Evolutionary conservation across 352 stramenopile species (phyloP).

Genomic region (Phytophthora aleatoria): DNA sequence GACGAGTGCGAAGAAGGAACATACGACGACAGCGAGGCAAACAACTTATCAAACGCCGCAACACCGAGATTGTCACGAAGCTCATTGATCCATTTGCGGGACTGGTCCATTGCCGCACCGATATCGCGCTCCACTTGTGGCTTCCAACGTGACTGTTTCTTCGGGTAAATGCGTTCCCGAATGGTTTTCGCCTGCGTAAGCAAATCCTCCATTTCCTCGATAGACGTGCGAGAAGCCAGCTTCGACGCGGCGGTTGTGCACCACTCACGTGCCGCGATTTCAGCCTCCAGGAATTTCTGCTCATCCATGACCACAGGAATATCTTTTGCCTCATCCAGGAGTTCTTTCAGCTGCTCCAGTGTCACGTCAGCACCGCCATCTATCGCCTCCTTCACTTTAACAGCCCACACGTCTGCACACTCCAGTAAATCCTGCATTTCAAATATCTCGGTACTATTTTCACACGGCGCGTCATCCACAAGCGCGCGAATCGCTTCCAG

Average conservation of each 20-base stretch:
- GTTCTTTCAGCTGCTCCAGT: constrained; percentile 73
- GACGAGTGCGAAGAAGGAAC: constrained; percentile 31
- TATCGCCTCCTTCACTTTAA: constrained; percentile 81
- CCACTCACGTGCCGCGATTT: constrained; percentile 84
- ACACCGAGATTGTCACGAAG: constrained; percentile 70
- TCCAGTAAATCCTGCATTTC: constrained; percentile 91
- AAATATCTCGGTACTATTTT: constrained; percentile 86
- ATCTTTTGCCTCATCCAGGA: constrained; percentile 78
- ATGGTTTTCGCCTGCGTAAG: constrained; percentile 72
- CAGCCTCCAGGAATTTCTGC: constrained; percentile 73
- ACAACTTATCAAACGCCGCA: constrained; percentile 67
- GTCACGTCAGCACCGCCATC: constrained; percentile 71
- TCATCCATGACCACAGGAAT: constrained; percentile 92
- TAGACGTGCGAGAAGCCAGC: constrained; percentile 58
- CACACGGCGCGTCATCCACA: constrained; percentile 85
- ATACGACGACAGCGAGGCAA: constrained; percentile 41
- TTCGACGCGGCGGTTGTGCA: constrained; percentile 57
- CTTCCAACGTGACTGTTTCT: constrained; percentile 85
- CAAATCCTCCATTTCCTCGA: constrained; percentile 69
- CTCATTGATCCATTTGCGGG: constrained; percentile 78
- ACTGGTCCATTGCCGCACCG: constrained; percentile 62
- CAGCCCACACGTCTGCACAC: constrained; percentile 84
- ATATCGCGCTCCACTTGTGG: constrained; percentile 85
- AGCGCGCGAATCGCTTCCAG: constrained; percentile 77
- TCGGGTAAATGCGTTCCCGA: constrained; percentile 67